Evolutionary conservation across 1,284 basidiomycete genomes (phyloP).

Genomic region (Leccinum griseonigrum): DNA sequence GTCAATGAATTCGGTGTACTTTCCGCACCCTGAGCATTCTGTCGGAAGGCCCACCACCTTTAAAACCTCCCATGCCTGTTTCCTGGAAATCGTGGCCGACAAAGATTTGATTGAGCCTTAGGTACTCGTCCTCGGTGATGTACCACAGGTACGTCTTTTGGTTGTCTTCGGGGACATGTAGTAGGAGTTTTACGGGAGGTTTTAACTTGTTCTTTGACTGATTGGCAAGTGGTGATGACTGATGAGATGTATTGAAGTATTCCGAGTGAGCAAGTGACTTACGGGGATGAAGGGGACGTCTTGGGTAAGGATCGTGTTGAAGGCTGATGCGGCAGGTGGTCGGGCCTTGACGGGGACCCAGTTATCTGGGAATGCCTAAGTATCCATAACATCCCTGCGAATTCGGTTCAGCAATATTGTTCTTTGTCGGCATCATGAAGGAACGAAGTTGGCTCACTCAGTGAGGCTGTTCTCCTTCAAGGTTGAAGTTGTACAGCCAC

Average conservation of each 20-base stretch:
- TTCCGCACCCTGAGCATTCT: slow-evolving; percentile 13
- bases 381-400: too few relatives aligned
- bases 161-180: not conserved
- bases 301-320: slow-evolving; percentile 8
- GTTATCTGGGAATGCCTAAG: too few relatives aligned
- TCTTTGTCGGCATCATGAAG: too few relatives aligned
- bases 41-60: slow-evolving; percentile 13
- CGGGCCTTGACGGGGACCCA: too few relatives aligned
- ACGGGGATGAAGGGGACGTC: slow-evolving; percentile 14
- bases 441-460: too few relatives aligned
- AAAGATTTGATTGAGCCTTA: slow-evolving; percentile 17
- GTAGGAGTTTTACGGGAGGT: slow-evolving; percentile 8
- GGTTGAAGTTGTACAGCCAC: too few relatives aligned
- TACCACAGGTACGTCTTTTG: slow-evolving; percentile 12
- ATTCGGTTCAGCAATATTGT: too few relatives aligned
- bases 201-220: slow-evolving; percentile 1
- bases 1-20: slow-evolving; percentile 20
- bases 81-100: slow-evolving; percentile 19
- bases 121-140: slow-evolving; percentile 21
- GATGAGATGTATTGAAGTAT: too few relatives aligned
- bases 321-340: too few relatives aligned
- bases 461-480: too few relatives aligned
- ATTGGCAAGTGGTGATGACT: too few relatives aligned
- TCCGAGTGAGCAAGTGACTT: not conserved
- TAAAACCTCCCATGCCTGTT: slow-evolving; percentile 11